These are phyloP conservation scores for Blastomyces gilchristii DNA, from an alignment of 2,329 filamentous ascomycete species.

Conservation along the genomic window DNA sequence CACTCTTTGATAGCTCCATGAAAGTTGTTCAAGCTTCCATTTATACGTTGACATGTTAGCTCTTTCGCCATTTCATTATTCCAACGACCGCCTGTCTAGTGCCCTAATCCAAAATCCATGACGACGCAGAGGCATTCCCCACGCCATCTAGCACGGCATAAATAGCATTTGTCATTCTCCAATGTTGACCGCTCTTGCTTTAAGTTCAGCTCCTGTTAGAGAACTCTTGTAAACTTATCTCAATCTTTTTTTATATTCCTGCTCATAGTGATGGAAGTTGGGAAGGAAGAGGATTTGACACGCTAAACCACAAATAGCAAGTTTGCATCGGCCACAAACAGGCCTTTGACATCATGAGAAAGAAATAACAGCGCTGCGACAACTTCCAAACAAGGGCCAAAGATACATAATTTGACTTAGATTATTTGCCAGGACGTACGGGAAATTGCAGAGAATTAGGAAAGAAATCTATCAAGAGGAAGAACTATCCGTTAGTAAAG, in stretches of 20 bases:
- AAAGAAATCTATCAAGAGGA: background rate
- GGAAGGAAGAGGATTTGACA: too few relatives aligned
- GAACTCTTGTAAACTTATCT: too few relatives aligned
- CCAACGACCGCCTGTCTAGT: too few relatives aligned
- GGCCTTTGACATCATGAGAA: constrained; percentile 4
- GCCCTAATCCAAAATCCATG: too few relatives aligned
- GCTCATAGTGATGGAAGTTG: too few relatives aligned
- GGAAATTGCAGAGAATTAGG: background rate
- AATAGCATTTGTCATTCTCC: background rate
- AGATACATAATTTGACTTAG: background rate
- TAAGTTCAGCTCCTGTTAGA: background rate
- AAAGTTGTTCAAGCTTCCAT: background rate
- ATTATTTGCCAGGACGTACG: background rate
- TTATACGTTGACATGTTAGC: background rate
- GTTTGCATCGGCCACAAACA: constrained; percentile 3
- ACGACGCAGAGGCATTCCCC: too few relatives aligned
- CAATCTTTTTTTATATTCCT: too few relatives aligned
- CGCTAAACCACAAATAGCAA: background rate
- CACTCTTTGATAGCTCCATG: background rate
- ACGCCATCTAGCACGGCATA: background rate
- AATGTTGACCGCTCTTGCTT: background rate
- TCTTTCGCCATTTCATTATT: too few relatives aligned
- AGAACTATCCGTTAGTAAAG: background rate
- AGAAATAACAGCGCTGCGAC: background rate
- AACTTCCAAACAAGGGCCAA: background rate